These are phyloP conservation scores for Trichoderma sp. DNA, from an alignment of 2,329 filamentous ascomycete genomes.

Conservation along the genomic window DNA sequence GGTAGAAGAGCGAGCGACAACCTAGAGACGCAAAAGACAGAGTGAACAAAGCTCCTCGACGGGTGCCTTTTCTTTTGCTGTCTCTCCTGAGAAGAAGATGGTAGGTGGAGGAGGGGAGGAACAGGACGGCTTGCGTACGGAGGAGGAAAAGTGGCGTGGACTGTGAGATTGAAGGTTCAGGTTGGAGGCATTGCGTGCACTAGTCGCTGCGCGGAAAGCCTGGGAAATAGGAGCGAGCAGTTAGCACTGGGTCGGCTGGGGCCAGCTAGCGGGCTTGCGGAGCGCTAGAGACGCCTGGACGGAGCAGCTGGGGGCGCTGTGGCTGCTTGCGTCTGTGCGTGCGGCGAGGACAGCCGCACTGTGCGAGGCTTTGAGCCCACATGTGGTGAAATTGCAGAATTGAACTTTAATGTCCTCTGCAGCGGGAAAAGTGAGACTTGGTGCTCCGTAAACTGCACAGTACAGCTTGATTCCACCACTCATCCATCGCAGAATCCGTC, in stretches of 20 bases:
- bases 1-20: conserved; percentile 11
- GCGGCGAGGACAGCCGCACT: neutral
- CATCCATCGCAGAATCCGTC: neutral
- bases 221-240: neutral
- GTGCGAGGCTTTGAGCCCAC: neutral
- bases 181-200: neutral
- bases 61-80: neutral
- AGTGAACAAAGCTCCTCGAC: neutral
- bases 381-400: neutral
- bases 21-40: conserved; percentile 2
- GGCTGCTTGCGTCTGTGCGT: conserved; percentile 12
- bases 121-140: neutral
- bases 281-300: conserved; percentile 1
- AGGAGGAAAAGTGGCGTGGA: conserved; percentile 13
- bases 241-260: conserved; percentile 11
- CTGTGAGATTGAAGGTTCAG: conserved; percentile 8
- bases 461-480: neutral
- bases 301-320: neutral
- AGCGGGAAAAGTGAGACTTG: neutral
- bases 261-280: neutral
- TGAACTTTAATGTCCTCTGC: too few species aligned
- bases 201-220: neutral
- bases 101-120: neutral
- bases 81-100: neutral
- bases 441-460: neutral